phyloP scores from a whole-genome alignment of 805 yeast species.

The Hanseniaspora vineae region DNA sequence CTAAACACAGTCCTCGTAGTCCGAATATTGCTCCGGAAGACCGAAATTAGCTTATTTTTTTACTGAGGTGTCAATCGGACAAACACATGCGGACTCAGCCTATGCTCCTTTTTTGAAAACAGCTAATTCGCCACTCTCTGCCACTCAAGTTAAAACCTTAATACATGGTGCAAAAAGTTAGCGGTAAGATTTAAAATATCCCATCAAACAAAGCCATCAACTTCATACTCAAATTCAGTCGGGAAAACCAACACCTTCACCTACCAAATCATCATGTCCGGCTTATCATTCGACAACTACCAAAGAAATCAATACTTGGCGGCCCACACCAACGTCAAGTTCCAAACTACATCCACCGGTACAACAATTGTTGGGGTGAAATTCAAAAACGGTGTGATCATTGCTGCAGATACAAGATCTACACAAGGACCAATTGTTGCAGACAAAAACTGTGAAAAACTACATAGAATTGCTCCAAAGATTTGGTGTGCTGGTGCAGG shows the following conservation, averaged over 20 bases:
- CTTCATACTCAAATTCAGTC: too few species aligned
- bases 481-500: constrained; percentile 99
- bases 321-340: constrained; percentile 59
- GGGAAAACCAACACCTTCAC: too few species aligned
- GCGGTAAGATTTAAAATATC: not conserved
- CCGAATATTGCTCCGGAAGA: too few species aligned
- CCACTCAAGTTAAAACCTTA: not conserved
- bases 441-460: constrained; percentile 93
- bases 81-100: too few species aligned
- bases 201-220: not conserved
- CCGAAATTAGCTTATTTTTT: too few species aligned
- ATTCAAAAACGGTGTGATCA: constrained; percentile 86
- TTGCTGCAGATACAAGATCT: constrained; percentile 98
- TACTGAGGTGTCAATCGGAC: too few species aligned
- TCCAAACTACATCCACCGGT: constrained; percentile 93
- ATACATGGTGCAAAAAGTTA: too few species aligned
- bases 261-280: constrained; percentile 44
- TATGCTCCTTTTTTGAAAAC: too few species aligned
- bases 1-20: too few species aligned
- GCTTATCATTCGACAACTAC: constrained; percentile 83
- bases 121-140: not conserved
- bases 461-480: constrained; percentile 77
- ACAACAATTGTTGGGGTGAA: constrained; percentile 98
- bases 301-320: constrained; percentile 75
- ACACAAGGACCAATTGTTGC: constrained; percentile 95